A percentile compares a stretch with the other conserved stretches of the same genome.
These are phyloP conservation scores for Anisodus tanguticus DNA, from an alignment of 257 asterid genomes.

Conservation along the genomic window DNA sequence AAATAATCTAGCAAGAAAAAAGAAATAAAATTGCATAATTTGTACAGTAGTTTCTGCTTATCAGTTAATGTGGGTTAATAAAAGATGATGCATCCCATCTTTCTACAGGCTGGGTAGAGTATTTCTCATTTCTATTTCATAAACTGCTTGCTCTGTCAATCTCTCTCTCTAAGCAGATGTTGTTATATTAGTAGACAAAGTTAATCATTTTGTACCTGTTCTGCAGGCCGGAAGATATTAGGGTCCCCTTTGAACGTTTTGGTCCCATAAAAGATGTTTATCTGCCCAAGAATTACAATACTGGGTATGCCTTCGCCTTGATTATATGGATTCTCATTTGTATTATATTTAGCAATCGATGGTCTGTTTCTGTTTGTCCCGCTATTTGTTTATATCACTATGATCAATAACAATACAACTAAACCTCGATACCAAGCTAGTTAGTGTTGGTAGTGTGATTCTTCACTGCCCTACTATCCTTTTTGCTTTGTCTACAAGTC, in stretches of 20 bases:
- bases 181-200: background rate
- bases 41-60: background rate
- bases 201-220: conserved; percentile 9
- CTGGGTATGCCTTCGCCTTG: conserved; percentile 57
- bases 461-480: background rate
- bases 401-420: background rate
- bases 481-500: background rate
- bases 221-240: conserved; percentile 88
- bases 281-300: conserved; percentile 80
- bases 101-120: background rate
- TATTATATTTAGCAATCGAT: conserved; percentile 1
- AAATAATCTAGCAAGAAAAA: background rate
- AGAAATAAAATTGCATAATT: background rate
- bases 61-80: background rate
- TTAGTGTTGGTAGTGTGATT: background rate
- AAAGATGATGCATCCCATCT: background rate
- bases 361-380: background rate
- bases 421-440: background rate
- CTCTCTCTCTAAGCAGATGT: background rate
- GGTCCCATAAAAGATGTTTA: conserved; percentile 91
- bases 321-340: background rate
- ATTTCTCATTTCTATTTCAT: background rate
- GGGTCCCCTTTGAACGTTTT: conserved; percentile 81
- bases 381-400: background rate
- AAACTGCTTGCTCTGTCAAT: background rate